Evolutionary conservation across 345 rosid species (phyloP), one percentile per base, ranked within the genome.

Genomic region (Noccaea caerulescens): DNA sequence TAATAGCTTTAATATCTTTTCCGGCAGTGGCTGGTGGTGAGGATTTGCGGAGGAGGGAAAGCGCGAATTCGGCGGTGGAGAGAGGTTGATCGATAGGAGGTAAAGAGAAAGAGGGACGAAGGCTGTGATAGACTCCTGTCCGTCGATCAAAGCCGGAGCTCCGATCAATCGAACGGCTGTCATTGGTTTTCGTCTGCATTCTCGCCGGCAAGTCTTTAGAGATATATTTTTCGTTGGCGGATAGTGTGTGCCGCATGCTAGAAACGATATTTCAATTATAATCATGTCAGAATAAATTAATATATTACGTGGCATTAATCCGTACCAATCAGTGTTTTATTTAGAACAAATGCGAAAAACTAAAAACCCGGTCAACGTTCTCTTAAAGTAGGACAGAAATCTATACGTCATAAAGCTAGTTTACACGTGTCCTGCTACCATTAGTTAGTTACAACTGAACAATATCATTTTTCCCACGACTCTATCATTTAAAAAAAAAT

Each of bases 1-100:
- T 54, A 25, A 76, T 10, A 62, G 76, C 30, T 23, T 63, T 16
- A 5, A 76, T 25, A 37, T 81, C 10, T 69, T 69, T 76, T 0
- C 79, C 79, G 59, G 75, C 46, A 38, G 66, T 75, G 32, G 68
- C 68, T 18, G 81, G 23, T 66, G 79, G 5, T 53, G 81, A 25
- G 60, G 82, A 25, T 12, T 72, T 37, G 16, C 51, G 79, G 66
- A 90, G 82, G 73, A 85, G 86, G 14, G 92, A 88, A 53, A 82
- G 39, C 12, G 71, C 56, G 68, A 42, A 86, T 11, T 84, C 77
- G 23, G 88, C 4, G 60, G 77, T 3, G 65, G 98, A 87, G 73
- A 86, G 86, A 47, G 92, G 84, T 4, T 66, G 75, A 27, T 80
- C 32, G 0, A 69, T 32, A 0, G 88, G 85, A 7, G 92, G 96